Conservation (phyloP, 2,329 filamentous ascomycete species). For the Penicillium rolfsii region DNA sequence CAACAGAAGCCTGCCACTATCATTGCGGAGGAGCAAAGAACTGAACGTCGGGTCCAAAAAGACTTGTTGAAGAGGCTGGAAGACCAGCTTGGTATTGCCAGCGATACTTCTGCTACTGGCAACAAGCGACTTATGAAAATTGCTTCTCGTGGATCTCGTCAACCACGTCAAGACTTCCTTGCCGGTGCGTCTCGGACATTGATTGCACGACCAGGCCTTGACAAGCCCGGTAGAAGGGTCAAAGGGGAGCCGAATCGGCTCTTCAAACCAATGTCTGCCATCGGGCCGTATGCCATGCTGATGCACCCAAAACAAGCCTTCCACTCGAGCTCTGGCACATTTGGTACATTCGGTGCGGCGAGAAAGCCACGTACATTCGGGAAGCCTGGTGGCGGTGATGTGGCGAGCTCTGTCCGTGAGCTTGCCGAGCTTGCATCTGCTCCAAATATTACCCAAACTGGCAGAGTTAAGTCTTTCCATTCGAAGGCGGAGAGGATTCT, state of each 20-base stretch:
- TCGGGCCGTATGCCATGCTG: slow-evolving; percentile 39
- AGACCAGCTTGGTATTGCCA: slow-evolving; percentile 11
- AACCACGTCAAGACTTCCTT: slow-evolving; percentile 16
- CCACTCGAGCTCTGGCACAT: slow-evolving; percentile 48
- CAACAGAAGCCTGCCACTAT: slow-evolving; percentile 42
- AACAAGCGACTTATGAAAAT: slow-evolving; percentile 37
- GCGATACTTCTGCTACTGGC: slow-evolving; percentile 1
- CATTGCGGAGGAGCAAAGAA: slow-evolving; percentile 34
- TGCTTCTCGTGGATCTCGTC: slow-evolving; percentile 19
- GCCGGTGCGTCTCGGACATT: slow-evolving; percentile 29
- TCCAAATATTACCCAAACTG: neutral
- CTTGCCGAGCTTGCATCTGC: slow-evolving; percentile 37
- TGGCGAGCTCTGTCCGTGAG: slow-evolving; percentile 29
- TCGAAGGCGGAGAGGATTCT: slow-evolving; percentile 37
- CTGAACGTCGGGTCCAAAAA: slow-evolving; percentile 31
- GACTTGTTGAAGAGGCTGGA: slow-evolving; percentile 30
- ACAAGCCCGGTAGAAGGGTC: neutral
- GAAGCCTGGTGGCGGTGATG: slow-evolving; percentile 8
- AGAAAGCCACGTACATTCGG: slow-evolving; percentile 7
- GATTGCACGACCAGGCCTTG: slow-evolving; percentile 29
- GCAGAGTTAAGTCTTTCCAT: slow-evolving; percentile 1
- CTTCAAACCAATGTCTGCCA: slow-evolving; percentile 29
- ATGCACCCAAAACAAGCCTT: slow-evolving; percentile 47
- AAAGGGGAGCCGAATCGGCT: slow-evolving; percentile 20
- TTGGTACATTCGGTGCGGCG: slow-evolving; percentile 40